Evolutionary conservation across 768 basidiomycete genomes (phyloP).

Genomic region (Arthromyces matolae): DNA sequence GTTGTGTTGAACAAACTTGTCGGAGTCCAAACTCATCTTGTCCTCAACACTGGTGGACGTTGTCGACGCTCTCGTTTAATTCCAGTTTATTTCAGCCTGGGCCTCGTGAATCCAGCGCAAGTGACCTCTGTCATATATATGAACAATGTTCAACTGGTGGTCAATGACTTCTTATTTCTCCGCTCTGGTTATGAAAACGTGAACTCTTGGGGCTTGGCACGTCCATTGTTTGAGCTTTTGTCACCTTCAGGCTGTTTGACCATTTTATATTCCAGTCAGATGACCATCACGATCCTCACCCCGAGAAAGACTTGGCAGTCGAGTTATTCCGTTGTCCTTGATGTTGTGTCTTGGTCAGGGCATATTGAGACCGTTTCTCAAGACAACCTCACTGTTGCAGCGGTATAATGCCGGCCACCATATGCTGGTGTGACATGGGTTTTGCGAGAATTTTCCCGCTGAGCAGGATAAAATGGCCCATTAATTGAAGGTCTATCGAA

Average conservation of each 20-base stretch:
- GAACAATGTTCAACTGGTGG: no score
- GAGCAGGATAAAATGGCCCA: background rate
- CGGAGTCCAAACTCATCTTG: background rate
- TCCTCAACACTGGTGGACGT: no score
- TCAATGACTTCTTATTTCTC: no score
- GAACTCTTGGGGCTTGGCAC: no score
- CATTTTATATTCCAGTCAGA: background rate
- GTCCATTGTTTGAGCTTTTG: background rate
- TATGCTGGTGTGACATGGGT: no score
- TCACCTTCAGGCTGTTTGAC: background rate
- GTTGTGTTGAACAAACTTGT: slow-evolving; percentile 1
- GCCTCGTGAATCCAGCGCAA: no score
- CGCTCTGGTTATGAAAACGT: no score
- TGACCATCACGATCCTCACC: background rate
- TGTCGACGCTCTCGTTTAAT: no score
- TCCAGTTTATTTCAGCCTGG: no score
- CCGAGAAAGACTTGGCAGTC: background rate
- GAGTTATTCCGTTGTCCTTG: slow-evolving; percentile 1
- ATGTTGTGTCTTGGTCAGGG: background rate
- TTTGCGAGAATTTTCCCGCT: background rate
- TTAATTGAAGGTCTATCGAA: background rate
- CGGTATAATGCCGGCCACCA: background rate
- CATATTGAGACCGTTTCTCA: background rate
- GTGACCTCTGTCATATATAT: no score
- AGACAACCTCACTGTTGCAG: background rate